Conservation (phyloP, 164 flowering plant genomes). For the Vitis riparia region DNA sequence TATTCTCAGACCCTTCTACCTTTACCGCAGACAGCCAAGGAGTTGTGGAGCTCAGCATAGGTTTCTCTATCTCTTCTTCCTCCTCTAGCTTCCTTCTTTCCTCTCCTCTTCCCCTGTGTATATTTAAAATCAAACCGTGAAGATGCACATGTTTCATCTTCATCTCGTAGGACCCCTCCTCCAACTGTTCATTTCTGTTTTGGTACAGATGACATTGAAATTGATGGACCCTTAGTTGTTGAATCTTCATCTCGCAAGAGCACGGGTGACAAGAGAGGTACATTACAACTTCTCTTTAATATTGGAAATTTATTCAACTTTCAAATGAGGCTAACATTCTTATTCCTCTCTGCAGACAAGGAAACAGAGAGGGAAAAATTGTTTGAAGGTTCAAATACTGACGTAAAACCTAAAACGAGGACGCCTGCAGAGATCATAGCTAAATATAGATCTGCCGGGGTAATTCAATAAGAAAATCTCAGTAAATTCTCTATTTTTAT, state of each 20-base stretch:
- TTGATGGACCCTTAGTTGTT: slow-evolving; percentile 54
- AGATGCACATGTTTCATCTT: no score
- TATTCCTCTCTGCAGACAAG: slow-evolving; percentile 35
- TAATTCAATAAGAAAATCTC: slow-evolving; percentile 16
- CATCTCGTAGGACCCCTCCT: no score
- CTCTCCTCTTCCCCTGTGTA: neutral
- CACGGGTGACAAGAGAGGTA: slow-evolving; percentile 41
- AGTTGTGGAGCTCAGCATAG: slow-evolving; percentile 50
- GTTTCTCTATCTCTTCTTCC: slow-evolving; percentile 17
- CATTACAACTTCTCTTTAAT: neutral
- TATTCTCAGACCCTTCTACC: slow-evolving; percentile 39
- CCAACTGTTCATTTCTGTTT: neutral
- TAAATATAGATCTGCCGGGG: slow-evolving; percentile 70
- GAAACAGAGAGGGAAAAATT: slow-evolving; percentile 58
- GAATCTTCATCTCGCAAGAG: slow-evolving; percentile 37
- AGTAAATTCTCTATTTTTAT: neutral
- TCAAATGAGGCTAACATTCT: neutral
- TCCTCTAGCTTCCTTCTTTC: neutral
- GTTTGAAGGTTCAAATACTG: slow-evolving; percentile 53
- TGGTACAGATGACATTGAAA: slow-evolving; percentile 76
- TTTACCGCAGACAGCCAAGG: slow-evolving; percentile 22
- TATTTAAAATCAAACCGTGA: no score
- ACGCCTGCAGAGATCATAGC: slow-evolving; percentile 85
- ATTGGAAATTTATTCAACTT: neutral
- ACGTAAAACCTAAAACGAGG: slow-evolving; percentile 60